Evolutionary conservation across 306 rosid genomes (phyloP).

Genomic region (Lathyrus tuberosus): DNA sequence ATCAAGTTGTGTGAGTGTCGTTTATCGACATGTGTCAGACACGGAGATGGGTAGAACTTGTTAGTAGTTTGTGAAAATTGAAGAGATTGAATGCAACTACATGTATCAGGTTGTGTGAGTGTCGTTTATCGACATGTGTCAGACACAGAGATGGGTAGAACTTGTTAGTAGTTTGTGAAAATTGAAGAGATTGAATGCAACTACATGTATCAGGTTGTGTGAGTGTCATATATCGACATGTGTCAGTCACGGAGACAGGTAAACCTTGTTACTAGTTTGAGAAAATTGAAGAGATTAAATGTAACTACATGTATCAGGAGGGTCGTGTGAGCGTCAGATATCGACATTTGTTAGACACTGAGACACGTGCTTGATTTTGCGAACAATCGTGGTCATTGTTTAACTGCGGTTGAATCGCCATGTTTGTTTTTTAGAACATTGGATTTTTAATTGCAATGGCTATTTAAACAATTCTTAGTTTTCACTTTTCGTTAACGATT

Average conservation of each 20-base stretch:
- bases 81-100: no score
- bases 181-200: background rate
- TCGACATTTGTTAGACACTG: no score
- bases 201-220: background rate
- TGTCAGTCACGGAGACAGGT: background rate
- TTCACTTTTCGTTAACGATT: constrained; percentile 13
- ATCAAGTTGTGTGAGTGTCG: no score
- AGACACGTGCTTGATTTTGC: no score
- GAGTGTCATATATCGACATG: background rate
- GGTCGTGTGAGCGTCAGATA: no score
- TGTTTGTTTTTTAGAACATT: background rate
- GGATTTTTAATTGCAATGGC: background rate
- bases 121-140: no score
- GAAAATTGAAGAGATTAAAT: background rate
- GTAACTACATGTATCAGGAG: background rate
- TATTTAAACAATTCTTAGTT: background rate
- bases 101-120: no score
- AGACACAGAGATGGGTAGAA: no score
- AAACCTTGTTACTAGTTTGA: background rate
- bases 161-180: background rate
- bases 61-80: no score
- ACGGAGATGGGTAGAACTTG: no score
- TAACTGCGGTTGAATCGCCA: background rate
- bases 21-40: no score
- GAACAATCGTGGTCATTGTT: background rate